Evolutionary conservation across 2,329 filamentous ascomycete genomes (phyloP), one percentile per base, ranked within the genome.

Genomic region (Colletotrichum sp.): DNA sequence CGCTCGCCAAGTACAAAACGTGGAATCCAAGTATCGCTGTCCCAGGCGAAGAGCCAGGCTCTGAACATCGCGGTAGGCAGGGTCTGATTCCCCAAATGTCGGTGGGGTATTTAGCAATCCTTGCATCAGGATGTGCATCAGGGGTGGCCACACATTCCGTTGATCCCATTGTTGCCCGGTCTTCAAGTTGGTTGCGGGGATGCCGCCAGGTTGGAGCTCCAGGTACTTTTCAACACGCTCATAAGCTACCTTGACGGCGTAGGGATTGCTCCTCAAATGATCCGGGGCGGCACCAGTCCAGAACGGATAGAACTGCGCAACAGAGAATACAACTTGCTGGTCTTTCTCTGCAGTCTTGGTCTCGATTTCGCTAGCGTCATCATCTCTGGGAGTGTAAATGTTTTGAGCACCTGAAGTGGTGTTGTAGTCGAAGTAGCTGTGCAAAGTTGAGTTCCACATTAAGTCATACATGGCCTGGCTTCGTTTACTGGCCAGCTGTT

Each of bases 161-260:
- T 93, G 89, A 71, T 94, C 93, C 93, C 93, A 94, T 81, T 94
- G 92, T 85, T 94, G 89, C 16, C 90, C 90, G 0, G 92, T 91
- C 61, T 83, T 79, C 72, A 91, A 84, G 79, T 93, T 94, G 6
- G 92, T 93, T 0, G 92, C 90, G 3, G 92, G 87, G 60, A 94
- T 90, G 43, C 89, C 92, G 43, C 93, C 92, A 0, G 83, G 82
- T 14, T 88, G 87, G 34, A 83, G 81, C 13, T 89, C 86, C 7
- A 94, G 88, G 39, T 91, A 88, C 71, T 85, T 82, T 3, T 85
- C 83, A 4, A 94, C 87, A 59, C 90, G 90, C 18, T 85, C 81
- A 79, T 88, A 94, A 1, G 89, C 90, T 21, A 83, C 85, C 71
- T 87, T 86, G 28, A 94, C 87, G 4, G 91, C 90, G 24, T 87